Evolutionary conservation across 352 stramenopile genomes (phyloP).

Genomic region (Pythium diclinum): DNA sequence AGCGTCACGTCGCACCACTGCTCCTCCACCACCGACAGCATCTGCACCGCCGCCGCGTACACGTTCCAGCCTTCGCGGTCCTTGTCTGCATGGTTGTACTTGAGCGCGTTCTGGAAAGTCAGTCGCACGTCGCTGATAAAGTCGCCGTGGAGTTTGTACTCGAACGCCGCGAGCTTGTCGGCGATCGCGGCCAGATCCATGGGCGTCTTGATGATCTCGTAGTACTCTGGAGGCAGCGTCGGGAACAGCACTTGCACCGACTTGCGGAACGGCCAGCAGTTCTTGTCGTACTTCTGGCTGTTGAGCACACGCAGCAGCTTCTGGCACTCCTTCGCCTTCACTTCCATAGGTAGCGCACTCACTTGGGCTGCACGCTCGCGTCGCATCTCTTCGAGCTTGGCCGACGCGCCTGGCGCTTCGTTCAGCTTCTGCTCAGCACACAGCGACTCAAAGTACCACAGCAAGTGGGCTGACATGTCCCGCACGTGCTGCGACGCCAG

Average conservation of each 20-base stretch:
- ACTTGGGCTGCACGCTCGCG: slow-evolving; percentile 54
- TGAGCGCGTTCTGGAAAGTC: slow-evolving; percentile 83
- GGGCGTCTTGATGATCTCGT: slow-evolving; percentile 75
- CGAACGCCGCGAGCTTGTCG: slow-evolving; percentile 59
- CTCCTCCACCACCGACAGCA: slow-evolving; percentile 71
- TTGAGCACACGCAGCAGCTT: slow-evolving; percentile 78
- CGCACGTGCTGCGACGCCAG: slow-evolving; percentile 67
- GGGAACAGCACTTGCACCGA: slow-evolving; percentile 73
- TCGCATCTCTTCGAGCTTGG: slow-evolving; percentile 45
- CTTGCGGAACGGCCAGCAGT: slow-evolving; percentile 85
- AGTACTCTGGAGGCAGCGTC: slow-evolving; percentile 67
- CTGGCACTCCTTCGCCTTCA: slow-evolving; percentile 79
- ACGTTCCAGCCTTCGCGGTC: slow-evolving; percentile 78
- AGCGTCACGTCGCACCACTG: slow-evolving; percentile 78
- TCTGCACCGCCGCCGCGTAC: slow-evolving; percentile 70
- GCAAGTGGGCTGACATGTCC: slow-evolving; percentile 75
- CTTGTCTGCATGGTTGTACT: slow-evolving; percentile 81
- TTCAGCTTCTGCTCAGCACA: slow-evolving; percentile 59
- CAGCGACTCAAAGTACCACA: slow-evolving; percentile 85
- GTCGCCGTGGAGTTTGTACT: slow-evolving; percentile 80
- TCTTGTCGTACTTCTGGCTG: slow-evolving; percentile 86
- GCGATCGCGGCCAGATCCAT: slow-evolving; percentile 79
- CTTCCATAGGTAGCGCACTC: slow-evolving; percentile 53
- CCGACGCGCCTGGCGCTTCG: slow-evolving; percentile 12
- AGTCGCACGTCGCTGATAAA: slow-evolving; percentile 78